Percentiles rank a stretch among this genome's conserved stretches.
Conservation (phyloP, 2,329 filamentous ascomycete species). For the Epichloe coenophiala region DNA sequence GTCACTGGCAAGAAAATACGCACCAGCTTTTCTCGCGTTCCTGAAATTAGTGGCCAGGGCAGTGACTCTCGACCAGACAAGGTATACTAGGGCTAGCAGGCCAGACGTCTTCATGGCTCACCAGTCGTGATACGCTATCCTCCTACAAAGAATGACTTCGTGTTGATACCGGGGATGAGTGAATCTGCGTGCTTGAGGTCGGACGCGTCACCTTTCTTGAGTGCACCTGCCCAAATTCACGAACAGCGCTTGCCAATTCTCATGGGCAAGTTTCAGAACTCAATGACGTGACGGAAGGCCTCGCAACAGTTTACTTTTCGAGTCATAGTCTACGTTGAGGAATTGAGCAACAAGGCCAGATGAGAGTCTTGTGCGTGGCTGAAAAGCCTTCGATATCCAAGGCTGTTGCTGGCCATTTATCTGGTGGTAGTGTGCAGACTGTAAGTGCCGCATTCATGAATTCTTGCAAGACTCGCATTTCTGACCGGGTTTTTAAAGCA, state of each 20-base stretch:
- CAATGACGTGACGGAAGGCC: not conserved
- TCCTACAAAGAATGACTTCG: not conserved
- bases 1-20: too few relatives aligned
- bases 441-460: constrained; percentile 33
- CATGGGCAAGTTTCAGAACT: not conserved
- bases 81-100: too few relatives aligned
- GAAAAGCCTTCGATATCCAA: constrained; percentile 87
- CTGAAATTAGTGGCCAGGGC: too few relatives aligned
- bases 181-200: not conserved
- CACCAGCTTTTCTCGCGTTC: too few relatives aligned
- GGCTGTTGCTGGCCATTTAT: constrained; percentile 80
- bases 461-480: not conserved
- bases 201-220: not conserved
- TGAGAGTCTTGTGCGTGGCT: constrained; percentile 42
- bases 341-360: constrained; percentile 10
- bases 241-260: not conserved
- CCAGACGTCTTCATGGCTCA: too few relatives aligned
- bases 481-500: constrained; percentile 33
- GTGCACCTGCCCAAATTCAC: not conserved
- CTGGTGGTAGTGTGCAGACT: constrained; percentile 57
- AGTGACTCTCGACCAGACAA: too few relatives aligned
- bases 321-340: not conserved
- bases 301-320: too few relatives aligned
- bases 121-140: too few relatives aligned
- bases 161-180: not conserved